phyloP scores from a whole-genome alignment of 495 filamentous ascomycete genomes.

The Talaromyces wortmannii region DNA sequence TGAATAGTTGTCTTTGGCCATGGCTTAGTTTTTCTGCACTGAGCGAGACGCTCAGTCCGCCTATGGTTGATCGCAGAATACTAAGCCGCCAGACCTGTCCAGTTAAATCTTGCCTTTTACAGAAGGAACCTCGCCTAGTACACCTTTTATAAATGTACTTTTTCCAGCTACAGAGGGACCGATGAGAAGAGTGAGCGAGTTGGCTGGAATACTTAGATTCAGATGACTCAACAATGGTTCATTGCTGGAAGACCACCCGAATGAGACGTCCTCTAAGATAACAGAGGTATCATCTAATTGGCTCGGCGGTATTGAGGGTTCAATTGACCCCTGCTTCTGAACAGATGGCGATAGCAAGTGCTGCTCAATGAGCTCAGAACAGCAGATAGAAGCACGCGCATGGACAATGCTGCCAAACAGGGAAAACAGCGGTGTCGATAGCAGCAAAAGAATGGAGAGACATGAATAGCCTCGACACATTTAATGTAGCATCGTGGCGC shows the following conservation, averaged over 20 bases:
- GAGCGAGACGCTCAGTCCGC: conserved; percentile 32
- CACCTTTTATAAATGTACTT: conserved; percentile 47
- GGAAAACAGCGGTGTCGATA: conserved; percentile 10
- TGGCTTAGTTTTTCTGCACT: conserved; percentile 28
- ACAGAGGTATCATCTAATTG: not conserved
- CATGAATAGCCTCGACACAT: conserved; percentile 9
- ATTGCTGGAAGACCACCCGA: conserved; percentile 3
- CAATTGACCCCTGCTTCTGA: not conserved
- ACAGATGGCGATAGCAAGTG: conserved; percentile 9
- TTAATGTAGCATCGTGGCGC: conserved; percentile 3
- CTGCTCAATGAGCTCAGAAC: conserved; percentile 33
- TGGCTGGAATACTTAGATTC: conserved; percentile 18
- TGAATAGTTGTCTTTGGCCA: conserved; percentile 42
- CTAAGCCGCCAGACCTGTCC: not conserved
- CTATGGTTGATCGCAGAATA: conserved; percentile 16
- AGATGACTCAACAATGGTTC: conserved; percentile 16
- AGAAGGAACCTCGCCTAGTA: conserved; percentile 42
- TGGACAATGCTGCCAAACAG: conserved; percentile 31
- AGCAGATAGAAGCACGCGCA: conserved; percentile 26
- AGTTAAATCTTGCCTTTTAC: too few species aligned
- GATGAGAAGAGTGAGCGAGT: conserved; percentile 45
- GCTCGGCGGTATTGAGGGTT: not conserved
- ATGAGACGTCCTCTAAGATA: not conserved
- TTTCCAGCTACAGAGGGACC: conserved; percentile 59
- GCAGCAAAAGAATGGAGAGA: conserved; percentile 11